Conservation (phyloP, 441 rosid genomes). For the Brassica balearica region DNA sequence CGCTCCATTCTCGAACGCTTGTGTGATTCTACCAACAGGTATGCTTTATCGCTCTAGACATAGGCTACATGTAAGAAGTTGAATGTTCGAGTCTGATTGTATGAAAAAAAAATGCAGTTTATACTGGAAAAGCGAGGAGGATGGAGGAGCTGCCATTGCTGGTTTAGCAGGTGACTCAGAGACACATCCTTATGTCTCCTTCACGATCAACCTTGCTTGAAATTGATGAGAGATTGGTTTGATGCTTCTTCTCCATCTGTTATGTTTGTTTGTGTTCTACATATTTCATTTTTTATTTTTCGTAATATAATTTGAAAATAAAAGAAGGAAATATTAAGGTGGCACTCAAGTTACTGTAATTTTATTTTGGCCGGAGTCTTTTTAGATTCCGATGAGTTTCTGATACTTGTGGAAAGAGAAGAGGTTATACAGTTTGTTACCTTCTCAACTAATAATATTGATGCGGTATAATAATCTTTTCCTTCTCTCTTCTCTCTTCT, state of each 20-base stretch:
- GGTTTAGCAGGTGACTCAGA: slow-evolving; percentile 89
- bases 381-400: slow-evolving; percentile 34
- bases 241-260: slow-evolving; percentile 40
- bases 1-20: slow-evolving; percentile 87
- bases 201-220: slow-evolving; percentile 48
- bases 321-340: slow-evolving; percentile 30
- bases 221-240: slow-evolving; percentile 37
- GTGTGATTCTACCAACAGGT: slow-evolving; percentile 82
- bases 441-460: not conserved
- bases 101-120: slow-evolving; percentile 59
- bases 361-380: slow-evolving; percentile 38
- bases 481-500: too few species aligned
- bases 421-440: slow-evolving; percentile 34
- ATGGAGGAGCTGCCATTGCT: slow-evolving; percentile 82
- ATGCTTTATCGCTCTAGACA: slow-evolving; percentile 15
- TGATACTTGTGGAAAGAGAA: slow-evolving; percentile 26
- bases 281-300: slow-evolving; percentile 22
- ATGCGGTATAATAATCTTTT: too few species aligned
- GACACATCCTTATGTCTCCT: slow-evolving; percentile 62
- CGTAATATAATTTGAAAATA: slow-evolving; percentile 43
- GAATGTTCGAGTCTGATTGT: slow-evolving; percentile 19
- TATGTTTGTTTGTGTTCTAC: slow-evolving; percentile 43
- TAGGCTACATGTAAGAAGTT: not conserved
- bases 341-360: slow-evolving; percentile 42
- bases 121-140: slow-evolving; percentile 96